Evolutionary conservation across 306 rosid genomes (phyloP), one percentile per base, ranked within the genome.

Genomic region (Sesbania bispinosa): DNA sequence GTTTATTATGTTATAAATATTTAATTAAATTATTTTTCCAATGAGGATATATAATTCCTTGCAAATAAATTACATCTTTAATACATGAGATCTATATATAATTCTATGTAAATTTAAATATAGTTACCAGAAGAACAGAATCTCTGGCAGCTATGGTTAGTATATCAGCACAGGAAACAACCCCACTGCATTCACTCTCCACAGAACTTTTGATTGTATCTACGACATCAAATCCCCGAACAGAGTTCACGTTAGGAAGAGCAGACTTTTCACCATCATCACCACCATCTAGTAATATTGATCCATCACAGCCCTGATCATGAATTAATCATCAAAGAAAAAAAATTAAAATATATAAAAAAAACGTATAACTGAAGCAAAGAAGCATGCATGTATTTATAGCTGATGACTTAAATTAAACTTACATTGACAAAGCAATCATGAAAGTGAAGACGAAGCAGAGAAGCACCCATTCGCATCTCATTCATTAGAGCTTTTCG

Each of bases 351-450:
- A n/a, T n/a, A n/a, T n/a, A n/a, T n/a, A n/a, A n/a, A 32, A 11
- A 39, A 39, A 10, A 30, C 47, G 43, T 41, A 45, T 48, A 74
- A 13, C 35, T n/a, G n/a, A 21, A 23, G 13, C 27, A 3, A 30
- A 57, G 14, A 19, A 23, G 7, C 15, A 16, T 23, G 21, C 43
- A 15, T 35, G 20, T 11, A 36, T 30, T 7, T 46, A 24, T 29
- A 23, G 39, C 4, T 33, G 19, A 2, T 1, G 2, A 54, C 0
- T 58, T n/a, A n/a, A 58, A 16, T 19, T 38, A 35, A 57, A 74
- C 90, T 85, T 57, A 93, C 98, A 5, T 87, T 88, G 4, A 93
- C 97, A 79, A 90, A 93, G 86, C 98, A 93, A 72, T 93, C 97
- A 62, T 93, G 98, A 73, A 93, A 90, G 73, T 93, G 98, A 61